These are phyloP conservation scores for Marasmius fiardii DNA, from an alignment of 1,284 basidiomycete species.

Conservation along the genomic window DNA sequence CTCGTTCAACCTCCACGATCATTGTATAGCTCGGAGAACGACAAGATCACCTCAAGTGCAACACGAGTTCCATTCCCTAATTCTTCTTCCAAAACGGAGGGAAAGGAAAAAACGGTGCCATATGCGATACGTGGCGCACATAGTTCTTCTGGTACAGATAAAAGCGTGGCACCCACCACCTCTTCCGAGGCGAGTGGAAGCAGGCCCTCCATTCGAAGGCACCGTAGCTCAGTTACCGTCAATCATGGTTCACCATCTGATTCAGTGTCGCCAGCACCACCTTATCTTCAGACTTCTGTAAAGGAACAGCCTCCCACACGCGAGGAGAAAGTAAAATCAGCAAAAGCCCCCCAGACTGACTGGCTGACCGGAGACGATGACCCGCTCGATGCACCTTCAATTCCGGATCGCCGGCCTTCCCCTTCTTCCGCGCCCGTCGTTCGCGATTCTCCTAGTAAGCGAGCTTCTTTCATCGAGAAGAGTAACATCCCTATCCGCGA, in stretches of 20 bases:
- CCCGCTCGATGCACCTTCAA: conserved; percentile 30
- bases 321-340: background rate
- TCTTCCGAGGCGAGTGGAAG: background rate
- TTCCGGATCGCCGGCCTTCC: conserved; percentile 15
- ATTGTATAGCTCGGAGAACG: background rate
- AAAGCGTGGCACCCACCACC: conserved; percentile 5
- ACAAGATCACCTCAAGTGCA: background rate
- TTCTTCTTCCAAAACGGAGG: background rate
- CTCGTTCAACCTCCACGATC: background rate
- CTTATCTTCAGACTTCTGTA: conserved; percentile 6
- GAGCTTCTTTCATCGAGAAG: conserved; percentile 60
- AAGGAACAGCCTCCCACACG: background rate
- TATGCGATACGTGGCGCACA: background rate
- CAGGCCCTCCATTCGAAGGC: conserved; percentile 36
- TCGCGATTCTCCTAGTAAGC: conserved; percentile 67
- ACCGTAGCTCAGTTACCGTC: conserved; percentile 37
- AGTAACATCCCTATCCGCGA: conserved; percentile 47
- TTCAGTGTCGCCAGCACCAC: conserved; percentile 1
- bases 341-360: conserved; percentile 34
- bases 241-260: conserved; percentile 19
- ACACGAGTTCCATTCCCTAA: background rate
- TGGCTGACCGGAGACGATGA: conserved; percentile 72
- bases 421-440: conserved; percentile 41
- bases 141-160: background rate
- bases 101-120: background rate